Conservation (phyloP, 2,329 filamentous ascomycete species). For the Botryotinia calthae region DNA sequence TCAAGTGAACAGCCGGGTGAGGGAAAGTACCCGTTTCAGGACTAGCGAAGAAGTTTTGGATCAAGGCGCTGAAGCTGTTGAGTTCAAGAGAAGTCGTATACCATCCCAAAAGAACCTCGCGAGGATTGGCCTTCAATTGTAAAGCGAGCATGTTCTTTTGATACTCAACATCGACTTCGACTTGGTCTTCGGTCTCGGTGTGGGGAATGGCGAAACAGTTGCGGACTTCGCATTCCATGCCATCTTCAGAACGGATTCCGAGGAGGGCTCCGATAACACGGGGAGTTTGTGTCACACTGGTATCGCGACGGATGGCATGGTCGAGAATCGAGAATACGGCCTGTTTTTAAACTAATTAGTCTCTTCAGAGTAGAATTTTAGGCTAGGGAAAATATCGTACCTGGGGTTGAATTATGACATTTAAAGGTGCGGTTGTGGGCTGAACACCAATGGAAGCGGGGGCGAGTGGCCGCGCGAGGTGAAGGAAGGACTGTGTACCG, state of each 20-base stretch:
- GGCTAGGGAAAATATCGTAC: constrained; percentile 49
- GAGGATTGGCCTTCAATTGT: constrained; percentile 89
- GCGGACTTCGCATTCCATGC: constrained; percentile 91
- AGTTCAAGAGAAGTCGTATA: constrained; percentile 96
- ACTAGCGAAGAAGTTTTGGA: constrained; percentile 98
- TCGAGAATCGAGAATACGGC: constrained; percentile 79
- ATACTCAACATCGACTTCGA: constrained; percentile 99
- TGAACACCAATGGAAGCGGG: constrained; percentile 76
- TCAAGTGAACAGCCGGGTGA: constrained; percentile 95
- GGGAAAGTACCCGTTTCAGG: constrained; percentile 97
- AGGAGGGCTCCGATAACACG: constrained; percentile 96
- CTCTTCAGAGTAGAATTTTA: not conserved
- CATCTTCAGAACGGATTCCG: constrained; percentile 91
- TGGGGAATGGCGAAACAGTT: constrained; percentile 98
- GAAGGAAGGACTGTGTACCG: constrained; percentile 78
- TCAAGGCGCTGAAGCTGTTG: constrained; percentile 97
- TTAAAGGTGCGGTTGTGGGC: constrained; percentile 85
- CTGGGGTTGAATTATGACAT: constrained; percentile 93
- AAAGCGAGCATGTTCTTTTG: constrained; percentile 98
- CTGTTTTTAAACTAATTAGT: constrained; percentile 40
- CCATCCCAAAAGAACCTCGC: constrained; percentile 94
- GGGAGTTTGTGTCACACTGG: constrained; percentile 71
- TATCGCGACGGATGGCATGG: constrained; percentile 78
- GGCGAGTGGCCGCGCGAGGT: constrained; percentile 88
- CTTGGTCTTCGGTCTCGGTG: constrained; percentile 97